These are phyloP conservation scores for Aureoboletus auriporus DNA, from an alignment of 768 basidiomycete genomes.

Conservation along the genomic window DNA sequence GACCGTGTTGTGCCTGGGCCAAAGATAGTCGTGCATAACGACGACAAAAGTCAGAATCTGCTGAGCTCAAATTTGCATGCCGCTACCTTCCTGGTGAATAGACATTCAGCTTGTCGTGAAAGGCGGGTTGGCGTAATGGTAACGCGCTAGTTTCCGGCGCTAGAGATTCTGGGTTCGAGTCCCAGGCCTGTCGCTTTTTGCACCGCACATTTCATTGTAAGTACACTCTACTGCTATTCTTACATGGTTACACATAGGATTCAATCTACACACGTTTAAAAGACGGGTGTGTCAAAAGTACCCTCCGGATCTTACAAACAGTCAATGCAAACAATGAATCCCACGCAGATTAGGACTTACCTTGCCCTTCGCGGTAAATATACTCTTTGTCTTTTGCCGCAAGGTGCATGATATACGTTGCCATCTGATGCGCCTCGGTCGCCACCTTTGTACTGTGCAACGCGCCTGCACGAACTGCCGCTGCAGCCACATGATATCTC, in stretches of 20 bases:
- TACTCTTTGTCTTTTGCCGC: slow-evolving; percentile 59
- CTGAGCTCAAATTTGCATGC: no score
- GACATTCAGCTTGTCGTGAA: no score
- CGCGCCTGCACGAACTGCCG: slow-evolving; percentile 56
- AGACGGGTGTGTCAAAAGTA: slow-evolving; percentile 45
- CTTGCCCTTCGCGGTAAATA: slow-evolving; percentile 55
- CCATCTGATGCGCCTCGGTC: slow-evolving; percentile 52
- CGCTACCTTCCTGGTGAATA: no score
- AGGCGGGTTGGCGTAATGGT: slow-evolving; percentile 62
- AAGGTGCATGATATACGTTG: slow-evolving; percentile 57
- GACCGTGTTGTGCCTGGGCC: no score
- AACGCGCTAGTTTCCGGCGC: slow-evolving; percentile 65
- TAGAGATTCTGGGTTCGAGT: slow-evolving; percentile 63
- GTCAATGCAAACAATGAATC: not conserved
- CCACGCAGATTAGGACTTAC: slow-evolving; percentile 25
- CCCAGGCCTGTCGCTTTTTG: slow-evolving; percentile 52
- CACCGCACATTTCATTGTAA: not conserved
- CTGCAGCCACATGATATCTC: slow-evolving; percentile 60
- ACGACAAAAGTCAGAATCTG: no score
- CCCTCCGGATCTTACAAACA: slow-evolving; percentile 29
- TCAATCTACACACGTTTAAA: slow-evolving; percentile 15
- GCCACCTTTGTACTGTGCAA: slow-evolving; percentile 49
- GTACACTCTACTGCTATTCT: not conserved
- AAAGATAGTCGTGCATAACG: no score
- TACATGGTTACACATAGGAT: slow-evolving; percentile 1